Base-by-base conservation (phyloP, 1,284 basidiomycete genomes). In the Schizopora paradoxa region DNA sequence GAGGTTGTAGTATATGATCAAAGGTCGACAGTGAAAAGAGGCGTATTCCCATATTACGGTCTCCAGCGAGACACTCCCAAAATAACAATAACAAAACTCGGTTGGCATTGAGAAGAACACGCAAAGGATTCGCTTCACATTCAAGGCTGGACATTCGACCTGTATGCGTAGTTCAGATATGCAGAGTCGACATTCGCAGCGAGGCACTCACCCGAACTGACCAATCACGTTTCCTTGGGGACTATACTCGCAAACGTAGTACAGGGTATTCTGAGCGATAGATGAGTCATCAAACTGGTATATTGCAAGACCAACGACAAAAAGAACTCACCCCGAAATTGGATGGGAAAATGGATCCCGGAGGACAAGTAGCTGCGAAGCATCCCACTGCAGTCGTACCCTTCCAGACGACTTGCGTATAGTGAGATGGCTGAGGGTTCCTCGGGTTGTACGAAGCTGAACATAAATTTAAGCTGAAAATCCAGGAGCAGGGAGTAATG, bases 161-260 rank as follows among this genome's bases (percentile, higher is more conserved):
- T n/a, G n/a, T n/a, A n/a, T n/a, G n/a, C n/a, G n/a, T n/a, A n/a
- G n/a, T n/a, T n/a, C n/a, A n/a, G n/a, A n/a, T n/a, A n/a, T n/a
- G n/a, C n/a, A n/a, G n/a, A n/a, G n/a, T n/a, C n/a, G n/a, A n/a
- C n/a, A n/a, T n/a, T n/a, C n/a, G n/a, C n/a, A n/a, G n/a, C n/a
- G 29, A 34, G 11, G 23, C 28, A 76, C 79, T 58, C 62, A 83
- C 81, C 61, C 63, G 56, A 82, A 84, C 52, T 71, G 55, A 33
- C 81, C 80, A 28, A 72, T 69, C 54, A 85, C 65, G 60, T 86
- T 86, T 25, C 82, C 82, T 42, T 72, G 67, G 6, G 72, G 68
- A 29, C 61, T 72, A 59, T 86, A 86, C 63, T 85, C 80, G 64
- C 82, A 86, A 22, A 83, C 82, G 56, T 70, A 75, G 61, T 64